Percentiles rank a stretch among this genome's conserved stretches.
These are phyloP conservation scores for Pseudogymnoascus sp. DNA, from an alignment of 2,329 filamentous ascomycete species.

Conservation along the genomic window DNA sequence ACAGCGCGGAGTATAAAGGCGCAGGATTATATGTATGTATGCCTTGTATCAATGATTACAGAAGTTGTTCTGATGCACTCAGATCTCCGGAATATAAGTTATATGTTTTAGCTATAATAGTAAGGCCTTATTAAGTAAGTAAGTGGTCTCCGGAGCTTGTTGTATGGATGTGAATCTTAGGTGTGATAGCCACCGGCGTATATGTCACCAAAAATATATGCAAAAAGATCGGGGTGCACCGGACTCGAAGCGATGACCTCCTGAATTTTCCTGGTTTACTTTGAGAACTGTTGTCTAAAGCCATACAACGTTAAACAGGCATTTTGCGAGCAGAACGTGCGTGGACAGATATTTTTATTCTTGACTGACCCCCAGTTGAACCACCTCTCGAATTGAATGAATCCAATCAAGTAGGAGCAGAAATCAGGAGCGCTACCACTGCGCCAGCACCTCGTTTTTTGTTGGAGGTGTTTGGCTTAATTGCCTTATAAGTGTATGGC, in stretches of 20 bases:
- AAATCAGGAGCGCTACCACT: background rate
- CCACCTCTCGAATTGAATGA: background rate
- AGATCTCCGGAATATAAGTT: background rate
- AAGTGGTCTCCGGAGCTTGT: background rate
- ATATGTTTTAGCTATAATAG: no score
- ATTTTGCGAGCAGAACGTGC: background rate
- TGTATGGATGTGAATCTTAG: background rate
- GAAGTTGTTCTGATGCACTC: background rate
- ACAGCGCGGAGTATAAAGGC: slow-evolving; percentile 1
- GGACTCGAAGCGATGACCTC: background rate
- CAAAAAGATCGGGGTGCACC: background rate
- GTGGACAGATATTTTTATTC: background rate
- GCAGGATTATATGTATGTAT: slow-evolving; percentile 1
- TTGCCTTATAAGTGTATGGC: background rate
- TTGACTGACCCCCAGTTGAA: background rate
- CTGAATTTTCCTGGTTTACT: background rate
- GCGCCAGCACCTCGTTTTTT: background rate
- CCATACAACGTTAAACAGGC: background rate
- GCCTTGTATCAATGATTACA: slow-evolving; percentile 1
- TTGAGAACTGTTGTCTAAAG: background rate
- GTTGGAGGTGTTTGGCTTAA: background rate
- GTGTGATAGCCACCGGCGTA: background rate
- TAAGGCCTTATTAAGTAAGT: no score
- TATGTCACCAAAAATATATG: slow-evolving; percentile 2
- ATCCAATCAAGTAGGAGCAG: background rate